Percentiles rank a stretch among this genome's conserved stretches.
Conservation (phyloP, 345 rosid species). For the Bruguiera gymnorhiza region DNA sequence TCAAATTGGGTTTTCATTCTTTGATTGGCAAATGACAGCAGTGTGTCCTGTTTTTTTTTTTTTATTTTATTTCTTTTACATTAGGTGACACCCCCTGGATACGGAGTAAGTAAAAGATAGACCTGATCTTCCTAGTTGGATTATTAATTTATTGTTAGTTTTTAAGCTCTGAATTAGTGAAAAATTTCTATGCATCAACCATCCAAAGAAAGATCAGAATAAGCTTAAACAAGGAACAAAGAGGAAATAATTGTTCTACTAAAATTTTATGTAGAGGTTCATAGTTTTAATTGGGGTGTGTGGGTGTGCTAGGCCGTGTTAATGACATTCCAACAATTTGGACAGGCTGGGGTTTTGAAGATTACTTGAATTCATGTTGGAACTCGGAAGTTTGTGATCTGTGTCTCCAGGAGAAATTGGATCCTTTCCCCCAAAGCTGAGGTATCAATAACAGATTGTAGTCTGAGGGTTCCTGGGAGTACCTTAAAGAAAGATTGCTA, state of each 20-base stretch:
- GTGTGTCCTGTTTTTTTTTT: neutral
- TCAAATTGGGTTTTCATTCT: slow-evolving; percentile 34
- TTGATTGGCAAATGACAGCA: slow-evolving; percentile 14
- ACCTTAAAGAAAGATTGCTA: slow-evolving; percentile 21
- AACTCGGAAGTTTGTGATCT: slow-evolving; percentile 2
- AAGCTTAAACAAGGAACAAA: too few relatives aligned
- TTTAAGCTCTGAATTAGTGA: neutral
- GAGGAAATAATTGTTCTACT: too few relatives aligned
- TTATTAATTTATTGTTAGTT: neutral
- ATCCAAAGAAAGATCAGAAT: too few relatives aligned
- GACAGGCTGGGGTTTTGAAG: slow-evolving; percentile 26
- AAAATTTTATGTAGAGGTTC: neutral
- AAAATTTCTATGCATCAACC: neutral
- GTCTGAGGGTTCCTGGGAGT: slow-evolving; percentile 3
- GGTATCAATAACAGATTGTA: slow-evolving; percentile 8
- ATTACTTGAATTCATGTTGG: slow-evolving; percentile 4
- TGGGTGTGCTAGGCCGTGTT: slow-evolving; percentile 9
- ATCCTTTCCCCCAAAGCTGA: slow-evolving; percentile 7
- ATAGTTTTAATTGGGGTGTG: slow-evolving; percentile 1
- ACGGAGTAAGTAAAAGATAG: slow-evolving; percentile 3
- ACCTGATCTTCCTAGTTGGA: slow-evolving; percentile 15
- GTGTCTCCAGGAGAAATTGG: neutral
- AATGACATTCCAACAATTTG: neutral
- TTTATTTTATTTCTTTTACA: neutral
- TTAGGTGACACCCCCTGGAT: slow-evolving; percentile 9